A percentile compares a stretch with the other conserved stretches of the same genome.
Evolutionary conservation across 1,284 basidiomycete genomes (phyloP).

Genomic region (Singerocomus inundabilis): DNA sequence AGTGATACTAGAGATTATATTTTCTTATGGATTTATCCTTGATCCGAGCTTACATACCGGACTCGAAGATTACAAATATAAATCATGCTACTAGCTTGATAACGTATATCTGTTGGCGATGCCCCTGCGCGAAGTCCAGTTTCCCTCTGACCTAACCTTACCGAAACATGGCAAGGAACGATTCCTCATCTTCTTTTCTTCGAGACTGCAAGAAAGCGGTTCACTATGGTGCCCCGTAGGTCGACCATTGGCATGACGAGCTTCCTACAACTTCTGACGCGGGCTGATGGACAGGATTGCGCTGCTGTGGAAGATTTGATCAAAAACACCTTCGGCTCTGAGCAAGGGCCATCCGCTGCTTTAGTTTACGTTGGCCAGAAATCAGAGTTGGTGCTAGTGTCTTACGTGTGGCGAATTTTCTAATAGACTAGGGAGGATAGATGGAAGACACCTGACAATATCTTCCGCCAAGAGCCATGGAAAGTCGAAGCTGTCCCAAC

Average conservation of each 20-base stretch:
- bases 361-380: constrained; percentile 75
- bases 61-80: not conserved
- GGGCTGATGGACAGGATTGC: constrained; percentile 64
- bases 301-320: constrained; percentile 61
- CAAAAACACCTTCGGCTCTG: constrained; percentile 51
- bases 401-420: too few species aligned
- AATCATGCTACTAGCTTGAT: not conserved
- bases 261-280: constrained; percentile 4
- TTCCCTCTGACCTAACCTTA: constrained; percentile 30
- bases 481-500: constrained; percentile 68
- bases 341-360: constrained; percentile 56
- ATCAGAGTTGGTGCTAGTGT: constrained; percentile 51
- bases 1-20: constrained; percentile 7
- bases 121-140: constrained; percentile 32
- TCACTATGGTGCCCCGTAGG: constrained; percentile 66
- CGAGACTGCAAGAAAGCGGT: constrained; percentile 45
- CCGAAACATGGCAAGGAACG: constrained; percentile 44
- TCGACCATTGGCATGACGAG: constrained; percentile 8
- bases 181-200: constrained; percentile 68
- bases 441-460: constrained; percentile 65
- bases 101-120: constrained; percentile 15
- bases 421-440: constrained; percentile 40
- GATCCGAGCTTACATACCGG: constrained; percentile 10
- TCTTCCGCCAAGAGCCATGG: constrained; percentile 67
- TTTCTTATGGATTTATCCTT: constrained; percentile 1